These are phyloP conservation scores for Gaeumannomyces tritici DNA, from an alignment of 2,329 filamentous ascomycete genomes.

Conservation along the genomic window DNA sequence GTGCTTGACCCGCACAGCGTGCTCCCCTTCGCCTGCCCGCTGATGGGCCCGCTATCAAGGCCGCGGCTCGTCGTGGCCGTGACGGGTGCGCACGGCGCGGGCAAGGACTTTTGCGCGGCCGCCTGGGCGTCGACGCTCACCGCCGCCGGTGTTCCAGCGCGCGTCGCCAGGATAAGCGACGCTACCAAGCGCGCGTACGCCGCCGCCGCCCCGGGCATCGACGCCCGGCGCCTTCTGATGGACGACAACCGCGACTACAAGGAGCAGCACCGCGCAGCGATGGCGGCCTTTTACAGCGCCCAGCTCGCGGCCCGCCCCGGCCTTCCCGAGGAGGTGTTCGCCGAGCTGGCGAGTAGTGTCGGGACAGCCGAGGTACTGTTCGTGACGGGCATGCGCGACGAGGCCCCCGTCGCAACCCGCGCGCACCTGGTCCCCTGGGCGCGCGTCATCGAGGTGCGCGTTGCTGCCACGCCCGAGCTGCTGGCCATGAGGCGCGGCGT, in stretches of 20 bases:
- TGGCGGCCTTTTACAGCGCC: constrained; percentile 40
- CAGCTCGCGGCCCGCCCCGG: constrained; percentile 31
- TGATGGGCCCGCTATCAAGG: constrained; percentile 15
- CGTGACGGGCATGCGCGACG: constrained; percentile 54
- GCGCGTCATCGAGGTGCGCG: constrained; percentile 42
- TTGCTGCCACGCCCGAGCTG: constrained; percentile 29
- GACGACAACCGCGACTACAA: constrained; percentile 47
- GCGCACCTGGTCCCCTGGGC: constrained; percentile 43
- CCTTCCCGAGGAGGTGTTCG: constrained; percentile 41
- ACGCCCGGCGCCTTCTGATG: constrained; percentile 37
- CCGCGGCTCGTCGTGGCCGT: constrained; percentile 46
- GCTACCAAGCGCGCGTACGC: constrained; percentile 48
- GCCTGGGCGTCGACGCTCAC: constrained; percentile 38
- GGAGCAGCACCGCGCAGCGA: constrained; percentile 42
- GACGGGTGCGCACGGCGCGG: constrained; percentile 41
- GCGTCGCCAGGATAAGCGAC: constrained; percentile 45
- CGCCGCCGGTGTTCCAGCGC: constrained; percentile 22
- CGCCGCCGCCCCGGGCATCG: constrained; percentile 28
- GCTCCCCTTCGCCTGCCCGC: constrained; percentile 44
- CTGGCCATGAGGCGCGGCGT: constrained; percentile 9
- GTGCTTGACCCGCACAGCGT: constrained; percentile 37
- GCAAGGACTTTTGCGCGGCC: constrained; percentile 51
- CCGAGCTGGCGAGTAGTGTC: constrained; percentile 26
- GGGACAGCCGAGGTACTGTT: constrained; percentile 31
- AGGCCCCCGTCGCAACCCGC: constrained; percentile 42